phyloP scores from a whole-genome alignment of 2,329 filamentous ascomycete genomes.

The Fonsecaea monophora region DNA sequence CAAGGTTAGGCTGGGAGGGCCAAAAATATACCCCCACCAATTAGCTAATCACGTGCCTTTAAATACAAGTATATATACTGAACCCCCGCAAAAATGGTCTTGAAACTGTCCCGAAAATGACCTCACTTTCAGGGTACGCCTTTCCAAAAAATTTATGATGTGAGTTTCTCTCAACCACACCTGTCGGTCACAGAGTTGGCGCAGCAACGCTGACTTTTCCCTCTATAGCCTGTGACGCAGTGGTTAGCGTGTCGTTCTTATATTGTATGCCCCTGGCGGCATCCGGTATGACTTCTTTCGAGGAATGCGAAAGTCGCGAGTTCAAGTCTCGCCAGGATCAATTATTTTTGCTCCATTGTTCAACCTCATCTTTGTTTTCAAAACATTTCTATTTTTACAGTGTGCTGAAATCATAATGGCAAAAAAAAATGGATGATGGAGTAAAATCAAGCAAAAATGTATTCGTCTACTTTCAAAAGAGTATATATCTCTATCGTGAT shows the following conservation, averaged over 20 bases:
- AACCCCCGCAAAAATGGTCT: conserved; percentile 21
- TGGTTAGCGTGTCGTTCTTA: conserved; percentile 51
- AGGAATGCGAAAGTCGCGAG: conserved; percentile 50
- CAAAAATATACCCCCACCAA: too few species aligned
- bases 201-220: not conserved
- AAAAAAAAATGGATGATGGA: not conserved
- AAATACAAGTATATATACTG: not conserved
- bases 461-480: not conserved
- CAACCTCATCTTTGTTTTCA: not conserved
- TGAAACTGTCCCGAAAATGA: conserved; percentile 33
- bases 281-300: conserved; percentile 42
- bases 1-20: too few species aligned
- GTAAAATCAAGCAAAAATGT: not conserved
- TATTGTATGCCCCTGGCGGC: conserved; percentile 41
- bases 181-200: conserved; percentile 15
- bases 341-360: conserved; percentile 20
- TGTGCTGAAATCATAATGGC: too few species aligned
- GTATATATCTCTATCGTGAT: not conserved
- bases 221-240: conserved; percentile 44
- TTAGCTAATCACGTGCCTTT: conserved; percentile 23
- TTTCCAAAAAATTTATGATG: not conserved
- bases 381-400: not conserved
- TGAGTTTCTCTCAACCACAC: conserved; percentile 3
- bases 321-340: conserved; percentile 48
- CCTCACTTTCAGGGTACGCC: conserved; percentile 19